These are phyloP conservation scores for Septoria petroselini DNA, from an alignment of 2,329 filamentous ascomycete species.

Conservation along the genomic window DNA sequence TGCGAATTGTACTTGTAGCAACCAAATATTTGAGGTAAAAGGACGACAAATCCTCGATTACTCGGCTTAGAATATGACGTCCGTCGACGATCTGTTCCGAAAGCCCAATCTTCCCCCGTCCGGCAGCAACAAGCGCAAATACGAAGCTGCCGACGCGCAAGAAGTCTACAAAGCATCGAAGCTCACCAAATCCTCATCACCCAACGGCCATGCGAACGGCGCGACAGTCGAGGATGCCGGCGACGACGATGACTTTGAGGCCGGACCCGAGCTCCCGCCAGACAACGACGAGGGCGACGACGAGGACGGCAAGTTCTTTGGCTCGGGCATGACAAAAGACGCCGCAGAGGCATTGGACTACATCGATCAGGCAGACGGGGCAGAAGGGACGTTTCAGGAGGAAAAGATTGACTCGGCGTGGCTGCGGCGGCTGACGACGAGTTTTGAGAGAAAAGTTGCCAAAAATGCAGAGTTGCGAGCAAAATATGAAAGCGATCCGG, in stretches of 20 bases:
- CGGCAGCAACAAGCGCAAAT: slow-evolving; percentile 53
- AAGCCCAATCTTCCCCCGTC: slow-evolving; percentile 47
- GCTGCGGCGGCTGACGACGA: slow-evolving; percentile 75
- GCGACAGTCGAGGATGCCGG: slow-evolving; percentile 52
- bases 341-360: slow-evolving; percentile 85
- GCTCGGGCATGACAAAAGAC: slow-evolving; percentile 77
- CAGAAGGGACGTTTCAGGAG: slow-evolving; percentile 49
- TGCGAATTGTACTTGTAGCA: neutral
- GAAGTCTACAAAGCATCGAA: slow-evolving; percentile 61
- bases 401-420: slow-evolving; percentile 82
- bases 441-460: slow-evolving; percentile 85
- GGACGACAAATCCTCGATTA: neutral
- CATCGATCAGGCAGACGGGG: slow-evolving; percentile 64
- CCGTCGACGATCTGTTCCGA: slow-evolving; percentile 63
- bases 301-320: slow-evolving; percentile 93
- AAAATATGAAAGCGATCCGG: slow-evolving; percentile 74
- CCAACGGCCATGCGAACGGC: slow-evolving; percentile 49
- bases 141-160: slow-evolving; percentile 54
- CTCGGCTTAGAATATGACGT: slow-evolving; percentile 48
- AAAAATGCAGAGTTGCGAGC: slow-evolving; percentile 88
- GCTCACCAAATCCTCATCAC: slow-evolving; percentile 48
- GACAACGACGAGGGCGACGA: slow-evolving; percentile 64
- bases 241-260: slow-evolving; percentile 52
- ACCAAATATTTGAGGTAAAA: too few species aligned
- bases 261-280: slow-evolving; percentile 38